These are phyloP conservation scores for Escovopsis sp. DNA, from an alignment of 2,329 filamentous ascomycete species.

Conservation along the genomic window DNA sequence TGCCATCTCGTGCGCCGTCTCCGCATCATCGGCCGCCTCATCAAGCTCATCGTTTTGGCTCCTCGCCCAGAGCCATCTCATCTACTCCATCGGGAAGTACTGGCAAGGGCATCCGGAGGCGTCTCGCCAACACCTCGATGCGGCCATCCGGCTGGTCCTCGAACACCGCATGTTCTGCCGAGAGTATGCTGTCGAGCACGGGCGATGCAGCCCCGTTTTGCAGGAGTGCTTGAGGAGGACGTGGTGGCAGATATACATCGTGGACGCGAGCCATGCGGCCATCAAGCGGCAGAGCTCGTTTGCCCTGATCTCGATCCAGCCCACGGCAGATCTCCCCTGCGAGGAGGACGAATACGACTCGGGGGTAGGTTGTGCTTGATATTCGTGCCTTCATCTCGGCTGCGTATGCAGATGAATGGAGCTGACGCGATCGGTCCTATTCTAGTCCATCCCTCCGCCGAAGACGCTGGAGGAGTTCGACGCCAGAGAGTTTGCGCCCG, in stretches of 20 bases:
- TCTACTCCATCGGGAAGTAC: conserved; percentile 23
- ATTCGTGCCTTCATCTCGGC: neutral
- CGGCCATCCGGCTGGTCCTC: conserved; percentile 42
- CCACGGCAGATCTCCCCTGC: conserved; percentile 47
- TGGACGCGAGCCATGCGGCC: conserved; percentile 35
- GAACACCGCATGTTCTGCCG: conserved; percentile 43
- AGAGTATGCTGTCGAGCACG: conserved; percentile 35
- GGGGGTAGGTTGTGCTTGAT: conserved; percentile 16
- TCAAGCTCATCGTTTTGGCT: conserved; percentile 9
- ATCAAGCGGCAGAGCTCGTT: conserved; percentile 16
- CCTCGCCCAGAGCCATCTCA: conserved; percentile 20
- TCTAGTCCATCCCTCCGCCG: conserved; percentile 19
- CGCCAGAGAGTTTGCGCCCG: conserved; percentile 41
- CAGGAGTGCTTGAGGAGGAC: conserved; percentile 52
- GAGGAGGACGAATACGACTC: conserved; percentile 42
- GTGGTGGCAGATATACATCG: conserved; percentile 55
- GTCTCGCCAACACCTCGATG: conserved; percentile 19
- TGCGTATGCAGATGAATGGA: neutral
- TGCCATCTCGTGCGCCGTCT: neutral
- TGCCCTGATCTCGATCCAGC: conserved; percentile 23
- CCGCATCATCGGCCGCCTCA: neutral
- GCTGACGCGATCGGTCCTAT: no score
- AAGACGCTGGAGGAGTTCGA: conserved; percentile 46
- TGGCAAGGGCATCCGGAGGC: conserved; percentile 15
- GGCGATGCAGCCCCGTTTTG: conserved; percentile 28